These are phyloP conservation scores for Heliocybe sulcata DNA, from an alignment of 1,284 basidiomycete species.

Conservation along the genomic window DNA sequence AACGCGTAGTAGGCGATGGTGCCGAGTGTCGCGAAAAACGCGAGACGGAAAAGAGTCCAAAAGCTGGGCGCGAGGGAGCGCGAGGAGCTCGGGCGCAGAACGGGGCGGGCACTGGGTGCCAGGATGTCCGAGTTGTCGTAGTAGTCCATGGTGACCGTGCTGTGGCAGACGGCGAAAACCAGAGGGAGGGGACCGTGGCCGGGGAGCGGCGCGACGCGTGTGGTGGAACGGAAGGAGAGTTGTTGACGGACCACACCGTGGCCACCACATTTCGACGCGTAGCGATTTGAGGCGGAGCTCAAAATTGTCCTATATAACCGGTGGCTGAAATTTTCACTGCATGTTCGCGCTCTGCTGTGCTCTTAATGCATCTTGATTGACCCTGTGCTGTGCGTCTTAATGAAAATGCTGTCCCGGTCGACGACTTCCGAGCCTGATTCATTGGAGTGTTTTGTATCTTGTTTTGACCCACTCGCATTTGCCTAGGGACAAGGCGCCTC, in stretches of 20 bases:
- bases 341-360: neutral
- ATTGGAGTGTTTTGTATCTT: neutral
- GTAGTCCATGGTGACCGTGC: neutral
- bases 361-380: neutral
- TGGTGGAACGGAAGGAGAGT: neutral
- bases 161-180: neutral
- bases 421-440: neutral
- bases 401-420: neutral
- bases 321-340: neutral
- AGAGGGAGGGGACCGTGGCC: neutral
- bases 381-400: neutral
- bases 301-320: neutral
- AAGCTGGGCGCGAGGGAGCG: neutral
- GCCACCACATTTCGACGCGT: neutral
- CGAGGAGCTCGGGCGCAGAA: neutral
- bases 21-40: neutral
- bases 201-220: neutral
- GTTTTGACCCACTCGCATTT: constrained; percentile 13
- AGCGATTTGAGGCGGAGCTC: neutral
- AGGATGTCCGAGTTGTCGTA: constrained; percentile 1
- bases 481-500: constrained; percentile 17
- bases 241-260: neutral
- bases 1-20: neutral
- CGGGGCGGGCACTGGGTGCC: neutral
- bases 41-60: neutral